Base-by-base conservation (phyloP, 257 asterid genomes). In the Knoxia roxburghii region DNA sequence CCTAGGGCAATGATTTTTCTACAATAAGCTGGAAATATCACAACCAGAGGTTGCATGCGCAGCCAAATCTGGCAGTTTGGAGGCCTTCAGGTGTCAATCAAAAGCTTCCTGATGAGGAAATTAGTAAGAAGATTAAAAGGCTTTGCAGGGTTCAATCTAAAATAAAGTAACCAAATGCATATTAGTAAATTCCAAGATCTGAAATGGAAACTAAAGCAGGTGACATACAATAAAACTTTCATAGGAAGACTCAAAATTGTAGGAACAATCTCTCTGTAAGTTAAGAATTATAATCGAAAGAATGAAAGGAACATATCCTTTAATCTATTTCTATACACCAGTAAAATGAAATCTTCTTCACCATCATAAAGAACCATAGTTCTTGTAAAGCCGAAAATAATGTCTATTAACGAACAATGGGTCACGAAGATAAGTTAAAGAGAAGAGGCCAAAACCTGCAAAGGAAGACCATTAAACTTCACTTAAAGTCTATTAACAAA, bases 391-490 rank as follows among this genome's bases (percentile, higher is more conserved):
- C 53, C 5, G 7, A 41, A 68, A 43, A 35, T 29, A 60, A 45
- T 27, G 33, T 30, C n/a, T 21, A 20, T 5, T 6, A 41, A 56
- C 45, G 27, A 46, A 32, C 23, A 48, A 18, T 18, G 5, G 14
- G n/a, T 51, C 39, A 49, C 0, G 46, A 54, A 54, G 60, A 24
- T 45, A 18, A 3, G 56, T 45, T 7, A 15, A 45, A 64, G 68
- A 64, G 48, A 21, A 52, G 52, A 61, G 49, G 29, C 50, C n/a
- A 54, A n/a, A 43, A 32, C 63, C 53, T 23, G 20, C 58, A 20
- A 0, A 61, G 15, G 1, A 24, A 37, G 56, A 8, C 37, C 52
- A 29, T 20, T 14, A 1, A 70, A 37, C 74, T 41, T 29, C 33
- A 35, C 26, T 4, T 32, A 13, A 13, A 40, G 45, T 20, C n/a